phyloP scores from a whole-genome alignment of 768 basidiomycete genomes.

The Phaeolepiota aurea region DNA sequence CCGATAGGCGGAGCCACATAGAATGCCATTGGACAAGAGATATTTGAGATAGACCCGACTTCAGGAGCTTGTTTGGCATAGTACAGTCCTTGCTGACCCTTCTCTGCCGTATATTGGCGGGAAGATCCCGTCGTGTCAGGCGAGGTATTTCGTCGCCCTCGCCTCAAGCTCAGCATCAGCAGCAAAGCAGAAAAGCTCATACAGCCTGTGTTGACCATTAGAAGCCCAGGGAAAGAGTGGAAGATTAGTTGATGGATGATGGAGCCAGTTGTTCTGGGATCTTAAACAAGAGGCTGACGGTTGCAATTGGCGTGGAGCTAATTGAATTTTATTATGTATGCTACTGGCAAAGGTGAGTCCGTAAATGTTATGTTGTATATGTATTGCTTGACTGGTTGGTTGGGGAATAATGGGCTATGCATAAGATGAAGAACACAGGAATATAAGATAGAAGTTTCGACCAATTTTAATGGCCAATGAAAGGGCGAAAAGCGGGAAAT shows the following conservation, averaged over 20 bases:
- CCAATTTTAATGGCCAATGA: slow-evolving; percentile 4
- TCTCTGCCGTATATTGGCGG: background rate
- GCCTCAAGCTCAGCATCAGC: background rate
- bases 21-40: background rate
- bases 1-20: background rate
- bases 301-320: too few species aligned
- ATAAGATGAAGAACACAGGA: background rate
- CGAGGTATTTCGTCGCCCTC: background rate
- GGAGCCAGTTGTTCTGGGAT: too few species aligned
- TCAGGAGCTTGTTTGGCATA: background rate
- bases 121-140: background rate
- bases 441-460: background rate
- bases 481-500: slow-evolving; percentile 19
- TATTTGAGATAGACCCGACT: background rate
- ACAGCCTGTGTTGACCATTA: slow-evolving; percentile 1
- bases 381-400: background rate
- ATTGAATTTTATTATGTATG: background rate
- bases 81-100: background rate
- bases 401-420: background rate
- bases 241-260: background rate
- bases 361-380: background rate
- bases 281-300: too few species aligned
- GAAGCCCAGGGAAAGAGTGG: background rate
- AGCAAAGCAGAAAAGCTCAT: background rate
- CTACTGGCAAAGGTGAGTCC: background rate